Evolutionary conservation across 805 yeast species (phyloP).

Genomic region (Ogataea saltuana): DNA sequence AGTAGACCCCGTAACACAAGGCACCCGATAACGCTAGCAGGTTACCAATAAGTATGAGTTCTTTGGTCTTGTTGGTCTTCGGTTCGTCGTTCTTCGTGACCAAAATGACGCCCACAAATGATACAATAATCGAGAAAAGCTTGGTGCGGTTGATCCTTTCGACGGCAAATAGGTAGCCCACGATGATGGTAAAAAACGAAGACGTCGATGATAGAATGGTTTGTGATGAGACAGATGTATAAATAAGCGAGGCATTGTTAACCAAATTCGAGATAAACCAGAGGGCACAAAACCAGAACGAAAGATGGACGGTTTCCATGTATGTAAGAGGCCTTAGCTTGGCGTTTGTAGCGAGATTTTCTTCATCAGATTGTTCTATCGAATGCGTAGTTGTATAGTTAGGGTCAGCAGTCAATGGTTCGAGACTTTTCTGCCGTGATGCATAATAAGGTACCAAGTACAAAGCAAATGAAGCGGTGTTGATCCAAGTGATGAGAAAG

Average conservation of each 20-base stretch:
- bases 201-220: constrained; percentile 91
- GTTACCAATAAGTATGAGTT: constrained; percentile 61
- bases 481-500: constrained; percentile 86
- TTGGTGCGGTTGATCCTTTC: constrained; percentile 69
- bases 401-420: too few species aligned
- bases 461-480: constrained; percentile 80
- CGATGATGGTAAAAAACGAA: constrained; percentile 84
- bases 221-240: constrained; percentile 91
- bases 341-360: neutral
- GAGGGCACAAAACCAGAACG: constrained; percentile 78
- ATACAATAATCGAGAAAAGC: constrained; percentile 64
- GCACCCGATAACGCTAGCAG: constrained; percentile 82
- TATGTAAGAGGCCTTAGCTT: constrained; percentile 36
- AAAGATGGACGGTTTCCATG: constrained; percentile 68
- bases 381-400: neutral
- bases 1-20: constrained; percentile 85
- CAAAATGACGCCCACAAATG: constrained; percentile 76
- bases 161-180: constrained; percentile 72
- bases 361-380: neutral
- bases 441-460: constrained; percentile 64
- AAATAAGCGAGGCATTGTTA: constrained; percentile 82
- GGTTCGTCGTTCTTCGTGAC: constrained; percentile 68
- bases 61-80: constrained; percentile 34
- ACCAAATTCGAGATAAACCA: constrained; percentile 92
- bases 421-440: neutral